phyloP scores from a whole-genome alignment of 352 stramenopile species.

The Phytopythium chamaehyphon region DNA sequence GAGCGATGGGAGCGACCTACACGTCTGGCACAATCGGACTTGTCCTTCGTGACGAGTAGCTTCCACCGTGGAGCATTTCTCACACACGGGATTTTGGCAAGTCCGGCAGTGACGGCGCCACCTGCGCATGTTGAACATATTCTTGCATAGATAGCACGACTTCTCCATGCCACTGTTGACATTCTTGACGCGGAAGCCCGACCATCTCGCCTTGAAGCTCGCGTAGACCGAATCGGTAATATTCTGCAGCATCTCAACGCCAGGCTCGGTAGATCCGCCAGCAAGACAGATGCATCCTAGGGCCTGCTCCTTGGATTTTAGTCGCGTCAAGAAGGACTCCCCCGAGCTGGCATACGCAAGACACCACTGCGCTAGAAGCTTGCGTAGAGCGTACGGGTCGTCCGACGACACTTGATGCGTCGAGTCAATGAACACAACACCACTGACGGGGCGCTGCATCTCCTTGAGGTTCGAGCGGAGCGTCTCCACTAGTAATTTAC shows the following conservation, averaged over 20 bases:
- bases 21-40: slow-evolving; percentile 60
- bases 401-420: slow-evolving; percentile 52
- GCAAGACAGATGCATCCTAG: slow-evolving; percentile 55
- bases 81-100: slow-evolving; percentile 60
- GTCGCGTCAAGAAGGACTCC: slow-evolving; percentile 32
- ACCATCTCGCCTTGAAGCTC: slow-evolving; percentile 69
- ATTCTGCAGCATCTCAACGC: slow-evolving; percentile 48
- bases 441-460: slow-evolving; percentile 69
- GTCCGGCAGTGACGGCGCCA: slow-evolving; percentile 69
- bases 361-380: slow-evolving; percentile 67
- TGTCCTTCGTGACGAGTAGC: slow-evolving; percentile 60
- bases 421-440: slow-evolving; percentile 61
- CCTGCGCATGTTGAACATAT: slow-evolving; percentile 65
- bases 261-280: slow-evolving; percentile 30
- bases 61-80: slow-evolving; percentile 68
- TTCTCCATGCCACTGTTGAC: slow-evolving; percentile 71
- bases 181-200: slow-evolving; percentile 70
- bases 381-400: slow-evolving; percentile 58
- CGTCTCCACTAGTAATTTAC: slow-evolving; percentile 46
- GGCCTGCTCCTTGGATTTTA: slow-evolving; percentile 53
- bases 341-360: slow-evolving; percentile 40
- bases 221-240: slow-evolving; percentile 56
- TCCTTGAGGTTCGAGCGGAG: slow-evolving; percentile 52
- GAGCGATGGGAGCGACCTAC: slow-evolving; percentile 47
- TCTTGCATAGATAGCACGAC: slow-evolving; percentile 60